phyloP scores from a whole-genome alignment of 2,329 filamentous ascomycete species.

The Stachybotrys elegans region DNA sequence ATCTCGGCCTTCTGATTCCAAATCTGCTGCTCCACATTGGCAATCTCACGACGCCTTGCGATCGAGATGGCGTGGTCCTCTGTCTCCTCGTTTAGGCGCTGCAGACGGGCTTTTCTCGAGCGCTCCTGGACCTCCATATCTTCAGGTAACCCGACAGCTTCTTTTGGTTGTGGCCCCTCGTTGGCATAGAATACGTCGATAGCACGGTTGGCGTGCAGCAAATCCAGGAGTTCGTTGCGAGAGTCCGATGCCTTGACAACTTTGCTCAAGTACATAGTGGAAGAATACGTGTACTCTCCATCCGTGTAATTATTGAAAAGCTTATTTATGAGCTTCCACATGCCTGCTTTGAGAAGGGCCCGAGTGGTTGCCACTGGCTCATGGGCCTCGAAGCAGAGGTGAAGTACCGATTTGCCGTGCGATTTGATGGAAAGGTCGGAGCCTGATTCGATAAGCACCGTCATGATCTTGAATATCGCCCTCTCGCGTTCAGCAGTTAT shows the following conservation, averaged over 20 bases:
- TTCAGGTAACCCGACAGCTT: constrained; percentile 45
- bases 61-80: constrained; percentile 45
- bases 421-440: constrained; percentile 51
- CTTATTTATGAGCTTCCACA: constrained; percentile 62
- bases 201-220: constrained; percentile 48
- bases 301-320: constrained; percentile 50
- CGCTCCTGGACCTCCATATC: constrained; percentile 46
- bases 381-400: constrained; percentile 54
- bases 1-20: constrained; percentile 43
- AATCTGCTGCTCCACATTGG: constrained; percentile 46
- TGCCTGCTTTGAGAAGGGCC: constrained; percentile 55
- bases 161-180: constrained; percentile 47
- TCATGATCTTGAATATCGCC: constrained; percentile 52
- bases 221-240: constrained; percentile 36
- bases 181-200: constrained; percentile 51
- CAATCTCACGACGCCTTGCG: constrained; percentile 45
- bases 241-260: constrained; percentile 34
- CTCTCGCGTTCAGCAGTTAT: constrained; percentile 44
- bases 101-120: constrained; percentile 40
- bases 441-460: constrained; percentile 49
- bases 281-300: constrained; percentile 54
- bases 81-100: constrained; percentile 38
- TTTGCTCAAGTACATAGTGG: constrained; percentile 56
- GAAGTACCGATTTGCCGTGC: constrained; percentile 53
- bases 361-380: constrained; percentile 51